phyloP scores from a whole-genome alignment of 768 basidiomycete species.

The Agrocybe pediades region DNA sequence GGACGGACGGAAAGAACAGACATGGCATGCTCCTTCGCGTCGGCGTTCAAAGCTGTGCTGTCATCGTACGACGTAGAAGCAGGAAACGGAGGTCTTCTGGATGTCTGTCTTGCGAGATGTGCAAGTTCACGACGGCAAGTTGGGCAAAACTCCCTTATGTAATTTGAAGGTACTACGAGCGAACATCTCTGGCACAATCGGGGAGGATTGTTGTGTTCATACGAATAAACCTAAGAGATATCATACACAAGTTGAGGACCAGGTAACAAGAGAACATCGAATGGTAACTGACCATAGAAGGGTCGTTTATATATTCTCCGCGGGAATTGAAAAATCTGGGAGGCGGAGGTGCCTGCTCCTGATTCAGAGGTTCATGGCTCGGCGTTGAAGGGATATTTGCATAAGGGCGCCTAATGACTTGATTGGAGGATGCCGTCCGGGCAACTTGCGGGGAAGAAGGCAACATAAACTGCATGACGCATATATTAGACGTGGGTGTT shows the following conservation, averaged over 20 bases:
- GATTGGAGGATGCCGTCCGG: background rate
- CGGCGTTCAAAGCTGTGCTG: background rate
- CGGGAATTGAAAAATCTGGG: conserved; percentile 17
- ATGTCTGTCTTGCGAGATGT: background rate
- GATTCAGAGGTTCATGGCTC: background rate
- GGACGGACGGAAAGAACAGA: background rate
- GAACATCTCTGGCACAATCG: conserved; percentile 3
- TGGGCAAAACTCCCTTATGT: conserved; percentile 2
- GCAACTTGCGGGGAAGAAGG: background rate
- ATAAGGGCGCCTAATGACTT: background rate
- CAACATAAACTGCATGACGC: background rate
- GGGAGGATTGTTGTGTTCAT: background rate
- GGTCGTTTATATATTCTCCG: conserved; percentile 11
- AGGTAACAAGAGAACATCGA: background rate
- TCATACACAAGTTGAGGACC: background rate
- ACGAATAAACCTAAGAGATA: background rate
- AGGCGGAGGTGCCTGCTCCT: background rate
- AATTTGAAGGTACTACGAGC: conserved; percentile 1
- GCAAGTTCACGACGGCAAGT: conserved; percentile 1
- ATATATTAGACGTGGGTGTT: too few relatives aligned
- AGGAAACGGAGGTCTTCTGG: background rate
- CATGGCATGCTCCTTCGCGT: background rate
- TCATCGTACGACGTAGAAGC: background rate
- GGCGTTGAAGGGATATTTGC: background rate
- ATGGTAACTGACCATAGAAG: background rate